phyloP scores from a whole-genome alignment of 1,284 basidiomycete species.

The Tausonia pullulans region DNA sequence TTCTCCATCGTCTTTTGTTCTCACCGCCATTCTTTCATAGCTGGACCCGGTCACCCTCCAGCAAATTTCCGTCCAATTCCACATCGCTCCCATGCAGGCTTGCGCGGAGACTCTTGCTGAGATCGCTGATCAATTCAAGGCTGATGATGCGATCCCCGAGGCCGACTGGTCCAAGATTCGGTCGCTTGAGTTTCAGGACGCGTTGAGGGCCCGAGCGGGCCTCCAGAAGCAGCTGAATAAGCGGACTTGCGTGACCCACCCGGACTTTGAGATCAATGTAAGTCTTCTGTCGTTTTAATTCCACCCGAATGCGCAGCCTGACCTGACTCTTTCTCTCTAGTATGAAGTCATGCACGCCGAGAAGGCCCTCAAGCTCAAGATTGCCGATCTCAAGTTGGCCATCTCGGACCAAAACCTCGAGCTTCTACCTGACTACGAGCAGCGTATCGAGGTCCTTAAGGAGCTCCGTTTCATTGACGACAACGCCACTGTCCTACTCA shows the following conservation, averaged over 20 bases:
- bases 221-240: conserved; percentile 39
- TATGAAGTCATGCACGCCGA: conserved; percentile 63
- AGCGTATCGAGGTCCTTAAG: conserved; percentile 80
- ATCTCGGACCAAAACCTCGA: conserved; percentile 96
- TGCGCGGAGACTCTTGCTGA: conserved; percentile 42
- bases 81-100: conserved; percentile 51
- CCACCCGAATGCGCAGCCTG: background rate
- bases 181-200: conserved; percentile 86
- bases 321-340: conserved; percentile 36
- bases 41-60: conserved; percentile 49
- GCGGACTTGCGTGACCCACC: conserved; percentile 48
- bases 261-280: conserved; percentile 57
- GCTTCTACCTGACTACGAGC: conserved; percentile 92
- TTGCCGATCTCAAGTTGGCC: conserved; percentile 61
- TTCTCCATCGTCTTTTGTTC: conserved; percentile 12
- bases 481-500: conserved; percentile 85
- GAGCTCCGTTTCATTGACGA: conserved; percentile 87
- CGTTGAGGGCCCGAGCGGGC: conserved; percentile 50
- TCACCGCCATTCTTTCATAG: conserved; percentile 34
- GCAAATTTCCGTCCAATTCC: conserved; percentile 52
- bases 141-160: conserved; percentile 47
- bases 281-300: conserved; percentile 26
- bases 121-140: conserved; percentile 44
- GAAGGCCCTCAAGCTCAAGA: conserved; percentile 58
- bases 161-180: conserved; percentile 74